A percentile compares a stretch with the other conserved stretches of the same genome.
These are phyloP conservation scores for Cryphonectria radicalis DNA, from an alignment of 2,329 filamentous ascomycete species.

Conservation along the genomic window DNA sequence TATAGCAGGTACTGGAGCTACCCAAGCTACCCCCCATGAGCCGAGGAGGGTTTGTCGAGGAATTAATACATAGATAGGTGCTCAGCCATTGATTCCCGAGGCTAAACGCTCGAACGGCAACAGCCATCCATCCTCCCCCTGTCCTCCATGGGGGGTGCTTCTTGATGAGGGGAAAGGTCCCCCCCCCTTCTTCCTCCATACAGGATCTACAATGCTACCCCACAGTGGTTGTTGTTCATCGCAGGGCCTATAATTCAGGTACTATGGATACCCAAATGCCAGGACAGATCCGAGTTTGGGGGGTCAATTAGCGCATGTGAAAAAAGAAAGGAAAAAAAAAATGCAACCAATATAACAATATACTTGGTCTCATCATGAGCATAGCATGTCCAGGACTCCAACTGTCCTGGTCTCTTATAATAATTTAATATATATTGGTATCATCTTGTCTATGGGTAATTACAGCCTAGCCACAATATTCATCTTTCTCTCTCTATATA, in stretches of 20 bases:
- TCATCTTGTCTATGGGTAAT: constrained; percentile 9
- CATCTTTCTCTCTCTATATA: background rate
- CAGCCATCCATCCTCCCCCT: background rate
- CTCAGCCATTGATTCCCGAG: constrained; percentile 15
- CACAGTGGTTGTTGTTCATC: background rate
- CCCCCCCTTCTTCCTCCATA: background rate
- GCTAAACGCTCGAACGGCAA: background rate
- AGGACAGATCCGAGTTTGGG: background rate
- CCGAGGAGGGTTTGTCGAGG: constrained; percentile 1
- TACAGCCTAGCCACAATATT: background rate
- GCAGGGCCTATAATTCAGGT: background rate
- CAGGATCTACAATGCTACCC: background rate
- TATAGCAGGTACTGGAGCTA: background rate
- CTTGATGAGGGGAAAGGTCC: background rate
- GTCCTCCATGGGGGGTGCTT: constrained; percentile 5
- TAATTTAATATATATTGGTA: constrained; percentile 1
- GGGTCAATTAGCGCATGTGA: background rate
- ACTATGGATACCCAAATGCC: background rate
- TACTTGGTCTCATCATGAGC: too few species aligned
- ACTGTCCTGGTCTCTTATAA: background rate
- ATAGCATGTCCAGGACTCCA: background rate
- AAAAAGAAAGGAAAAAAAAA: background rate
- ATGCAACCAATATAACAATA: background rate
- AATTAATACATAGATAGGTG: background rate
- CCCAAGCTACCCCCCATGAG: background rate